Conservation (phyloP, 768 basidiomycete species). For the Mycena alexandri region DNA sequence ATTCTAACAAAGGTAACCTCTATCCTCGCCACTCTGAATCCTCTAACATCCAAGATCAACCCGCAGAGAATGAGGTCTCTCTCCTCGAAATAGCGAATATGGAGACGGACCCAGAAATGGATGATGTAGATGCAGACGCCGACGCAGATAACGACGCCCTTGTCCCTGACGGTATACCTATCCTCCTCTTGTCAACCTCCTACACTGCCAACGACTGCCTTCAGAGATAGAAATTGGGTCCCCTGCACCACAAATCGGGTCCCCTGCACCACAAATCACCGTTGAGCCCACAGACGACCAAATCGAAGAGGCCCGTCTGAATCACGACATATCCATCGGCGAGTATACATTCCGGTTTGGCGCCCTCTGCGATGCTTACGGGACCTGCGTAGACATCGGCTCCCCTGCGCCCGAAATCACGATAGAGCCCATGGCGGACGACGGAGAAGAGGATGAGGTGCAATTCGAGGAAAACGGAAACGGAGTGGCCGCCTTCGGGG, state of each 20-base stretch:
- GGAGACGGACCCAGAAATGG: too few species aligned
- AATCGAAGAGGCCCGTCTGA: conserved; percentile 35
- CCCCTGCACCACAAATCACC: conserved; percentile 30
- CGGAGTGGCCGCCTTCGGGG: too few species aligned
- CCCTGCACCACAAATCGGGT: conserved; percentile 33
- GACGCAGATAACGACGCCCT: conserved; percentile 20
- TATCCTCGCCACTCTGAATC: not conserved
- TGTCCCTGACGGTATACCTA: not conserved
- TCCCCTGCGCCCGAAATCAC: conserved; percentile 34
- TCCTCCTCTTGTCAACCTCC: not conserved
- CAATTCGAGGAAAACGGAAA: conserved; percentile 19
- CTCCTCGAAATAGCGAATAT: conserved; percentile 26
- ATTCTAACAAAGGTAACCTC: conserved; percentile 29
- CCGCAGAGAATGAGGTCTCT: conserved; percentile 28
- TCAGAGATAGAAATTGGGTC: conserved; percentile 26
- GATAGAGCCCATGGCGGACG: conserved; percentile 35
- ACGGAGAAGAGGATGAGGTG: conserved; percentile 18
- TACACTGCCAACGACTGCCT: not conserved
- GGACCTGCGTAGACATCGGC: conserved; percentile 21
- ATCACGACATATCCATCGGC: conserved; percentile 29
- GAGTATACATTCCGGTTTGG: not conserved
- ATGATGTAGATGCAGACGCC: conserved; percentile 19
- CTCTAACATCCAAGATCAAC: too few species aligned
- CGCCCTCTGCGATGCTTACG: too few species aligned
- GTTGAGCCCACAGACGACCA: conserved; percentile 36